Conservation (phyloP, 2,329 filamentous ascomycete genomes). For the Trichoderma citrinoviride region DNA sequence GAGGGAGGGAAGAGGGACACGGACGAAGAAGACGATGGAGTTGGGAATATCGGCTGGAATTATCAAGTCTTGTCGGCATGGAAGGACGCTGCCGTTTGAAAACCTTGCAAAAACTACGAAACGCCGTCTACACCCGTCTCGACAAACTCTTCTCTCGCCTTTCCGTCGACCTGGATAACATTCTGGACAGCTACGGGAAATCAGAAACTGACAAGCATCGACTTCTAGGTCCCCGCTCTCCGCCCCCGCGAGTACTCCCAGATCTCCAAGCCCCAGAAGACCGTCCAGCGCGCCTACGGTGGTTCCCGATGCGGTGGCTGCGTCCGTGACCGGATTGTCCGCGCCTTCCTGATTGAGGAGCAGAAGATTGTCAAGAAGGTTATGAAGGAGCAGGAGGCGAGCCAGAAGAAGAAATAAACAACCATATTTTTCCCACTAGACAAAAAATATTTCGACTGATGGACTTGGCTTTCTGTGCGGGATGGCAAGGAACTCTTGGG, state of each 20-base stretch:
- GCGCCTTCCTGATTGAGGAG: slow-evolving; percentile 99
- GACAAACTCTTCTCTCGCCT: not conserved
- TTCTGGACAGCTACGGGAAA: not conserved
- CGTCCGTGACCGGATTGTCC: slow-evolving; percentile 95
- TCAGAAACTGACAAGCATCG: slow-evolving; percentile 23
- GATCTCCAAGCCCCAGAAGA: slow-evolving; percentile 99
- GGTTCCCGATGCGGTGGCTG: slow-evolving; percentile 98
- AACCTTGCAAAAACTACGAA: not conserved
- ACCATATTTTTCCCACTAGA: not conserved
- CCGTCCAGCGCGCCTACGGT: slow-evolving; percentile 96
- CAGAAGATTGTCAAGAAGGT: slow-evolving; percentile 99
- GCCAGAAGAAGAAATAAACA: slow-evolving; percentile 67
- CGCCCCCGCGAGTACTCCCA: slow-evolving; percentile 96
- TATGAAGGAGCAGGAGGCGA: slow-evolving; percentile 92
- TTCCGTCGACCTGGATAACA: not conserved
- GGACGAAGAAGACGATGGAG: not conserved
- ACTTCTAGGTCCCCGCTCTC: slow-evolving; percentile 79
- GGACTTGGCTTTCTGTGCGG: slow-evolving; percentile 36
- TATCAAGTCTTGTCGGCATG: not conserved
- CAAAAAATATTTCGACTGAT: slow-evolving; percentile 27
- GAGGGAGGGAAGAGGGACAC: not conserved
- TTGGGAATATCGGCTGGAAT: not conserved
- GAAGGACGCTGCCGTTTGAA: not conserved
- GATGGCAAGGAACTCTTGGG: slow-evolving; percentile 38
- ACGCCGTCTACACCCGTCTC: not conserved